phyloP scores from a whole-genome alignment of 2,329 filamentous ascomycete species.

The Raffaelea deltoideospora region DNA sequence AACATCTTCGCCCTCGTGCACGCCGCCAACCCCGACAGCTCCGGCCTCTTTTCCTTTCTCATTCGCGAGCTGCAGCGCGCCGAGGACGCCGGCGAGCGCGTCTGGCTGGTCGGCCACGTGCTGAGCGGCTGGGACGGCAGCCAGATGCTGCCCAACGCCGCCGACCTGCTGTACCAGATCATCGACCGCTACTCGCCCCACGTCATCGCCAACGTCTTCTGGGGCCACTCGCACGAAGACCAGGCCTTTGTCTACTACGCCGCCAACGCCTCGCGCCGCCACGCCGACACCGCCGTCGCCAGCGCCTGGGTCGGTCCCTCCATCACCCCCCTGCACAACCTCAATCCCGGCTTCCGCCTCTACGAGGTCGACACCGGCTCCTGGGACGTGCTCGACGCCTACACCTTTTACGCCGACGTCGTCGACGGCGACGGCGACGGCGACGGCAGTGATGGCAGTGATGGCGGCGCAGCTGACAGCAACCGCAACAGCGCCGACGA shows the following conservation, averaged over 20 bases:
- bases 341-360: conserved; percentile 40
- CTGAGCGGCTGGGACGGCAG: conserved; percentile 31
- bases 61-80: conserved; percentile 35
- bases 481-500: no score
- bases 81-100: conserved; percentile 33
- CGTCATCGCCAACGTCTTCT: conserved; percentile 41
- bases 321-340: conserved; percentile 30
- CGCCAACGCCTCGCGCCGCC: conserved; percentile 29
- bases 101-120: conserved; percentile 44
- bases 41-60: conserved; percentile 37
- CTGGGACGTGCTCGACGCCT: conserved; percentile 37
- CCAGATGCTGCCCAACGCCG: conserved; percentile 32
- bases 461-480: no score
- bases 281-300: conserved; percentile 31
- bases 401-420: conserved; percentile 39
- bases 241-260: conserved; percentile 34
- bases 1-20: conserved; percentile 41
- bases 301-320: conserved; percentile 36
- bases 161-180: conserved; percentile 31
- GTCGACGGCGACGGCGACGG: no score
- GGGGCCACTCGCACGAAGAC: conserved; percentile 37
- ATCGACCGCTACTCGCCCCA: conserved; percentile 33
- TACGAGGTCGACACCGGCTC: conserved; percentile 43
- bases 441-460: no score
- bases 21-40: conserved; percentile 33